Evolutionary conservation across 441 rosid species (phyloP).

Genomic region (Erodium moschatum): DNA sequence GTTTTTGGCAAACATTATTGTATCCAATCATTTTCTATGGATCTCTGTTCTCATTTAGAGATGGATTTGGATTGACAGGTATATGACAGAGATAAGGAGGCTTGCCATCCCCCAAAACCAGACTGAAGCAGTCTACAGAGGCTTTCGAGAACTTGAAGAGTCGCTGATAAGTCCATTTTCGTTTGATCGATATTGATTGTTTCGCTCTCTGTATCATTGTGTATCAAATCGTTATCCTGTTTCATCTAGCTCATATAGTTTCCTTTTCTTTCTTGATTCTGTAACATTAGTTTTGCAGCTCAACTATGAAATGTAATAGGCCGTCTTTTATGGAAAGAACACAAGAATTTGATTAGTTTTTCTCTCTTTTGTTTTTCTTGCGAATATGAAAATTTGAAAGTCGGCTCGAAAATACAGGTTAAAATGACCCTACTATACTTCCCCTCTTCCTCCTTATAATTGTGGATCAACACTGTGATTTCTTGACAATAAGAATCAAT

Average conservation of each 20-base stretch:
- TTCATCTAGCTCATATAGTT: background rate
- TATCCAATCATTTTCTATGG: background rate
- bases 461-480: too few relatives aligned
- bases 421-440: too few relatives aligned
- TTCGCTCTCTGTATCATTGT: constrained; percentile 19
- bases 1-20: background rate
- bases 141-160: constrained; percentile 82
- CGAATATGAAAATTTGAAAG: too few relatives aligned
- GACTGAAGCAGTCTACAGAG: constrained; percentile 66
- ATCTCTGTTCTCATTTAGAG: background rate
- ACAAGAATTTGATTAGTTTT: background rate
- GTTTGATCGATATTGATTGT: constrained; percentile 35
- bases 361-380: too few relatives aligned
- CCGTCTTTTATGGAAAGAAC: background rate
- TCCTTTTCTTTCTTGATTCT: background rate
- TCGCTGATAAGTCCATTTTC: constrained; percentile 61
- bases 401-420: too few relatives aligned
- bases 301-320: background rate
- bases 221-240: constrained; percentile 20
- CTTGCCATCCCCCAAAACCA: constrained; percentile 67
- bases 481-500: too few relatives aligned
- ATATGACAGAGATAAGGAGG: constrained; percentile 85
- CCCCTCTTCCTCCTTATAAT: too few relatives aligned
- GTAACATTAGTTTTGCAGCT: background rate
- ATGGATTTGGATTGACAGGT: constrained; percentile 38